Evolutionary conservation across 805 yeast genomes (phyloP).

Genomic region (Hermanozyma aechmeae): DNA sequence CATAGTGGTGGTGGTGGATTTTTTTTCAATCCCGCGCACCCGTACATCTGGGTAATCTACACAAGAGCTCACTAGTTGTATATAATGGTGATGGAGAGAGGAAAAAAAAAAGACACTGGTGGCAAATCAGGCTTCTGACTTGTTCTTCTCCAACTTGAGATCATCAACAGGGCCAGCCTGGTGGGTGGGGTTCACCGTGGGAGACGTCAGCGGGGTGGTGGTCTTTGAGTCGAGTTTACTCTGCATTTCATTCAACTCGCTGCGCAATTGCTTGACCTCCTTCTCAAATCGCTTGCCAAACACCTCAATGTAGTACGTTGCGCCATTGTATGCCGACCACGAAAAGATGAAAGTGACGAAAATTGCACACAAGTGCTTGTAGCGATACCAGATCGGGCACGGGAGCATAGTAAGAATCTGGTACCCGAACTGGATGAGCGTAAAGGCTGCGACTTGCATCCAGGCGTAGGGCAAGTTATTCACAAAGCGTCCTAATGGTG

Average conservation of each 20-base stretch:
- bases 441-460: constrained; percentile 82
- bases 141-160: no score
- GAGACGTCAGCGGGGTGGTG: constrained; percentile 6
- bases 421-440: constrained; percentile 77
- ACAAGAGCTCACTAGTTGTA: no score
- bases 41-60: no score
- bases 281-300: constrained; percentile 86
- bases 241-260: constrained; percentile 63
- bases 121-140: no score
- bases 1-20: no score
- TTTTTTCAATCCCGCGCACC: no score
- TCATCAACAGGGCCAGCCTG: no score
- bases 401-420: constrained; percentile 81
- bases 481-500: constrained; percentile 64
- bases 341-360: constrained; percentile 69
- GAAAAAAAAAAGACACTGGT: no score
- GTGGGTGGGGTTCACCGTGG: no score
- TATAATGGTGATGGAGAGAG: no score
- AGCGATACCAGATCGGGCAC: constrained; percentile 81
- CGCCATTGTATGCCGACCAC: constrained; percentile 85
- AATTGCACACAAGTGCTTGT: constrained; percentile 53
- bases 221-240: constrained; percentile 6
- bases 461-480: constrained; percentile 71
- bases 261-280: constrained; percentile 64
- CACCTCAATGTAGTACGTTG: constrained; percentile 85